Evolutionary conservation across 345 rosid genomes (phyloP).

Genomic region (Populus davidiana): DNA sequence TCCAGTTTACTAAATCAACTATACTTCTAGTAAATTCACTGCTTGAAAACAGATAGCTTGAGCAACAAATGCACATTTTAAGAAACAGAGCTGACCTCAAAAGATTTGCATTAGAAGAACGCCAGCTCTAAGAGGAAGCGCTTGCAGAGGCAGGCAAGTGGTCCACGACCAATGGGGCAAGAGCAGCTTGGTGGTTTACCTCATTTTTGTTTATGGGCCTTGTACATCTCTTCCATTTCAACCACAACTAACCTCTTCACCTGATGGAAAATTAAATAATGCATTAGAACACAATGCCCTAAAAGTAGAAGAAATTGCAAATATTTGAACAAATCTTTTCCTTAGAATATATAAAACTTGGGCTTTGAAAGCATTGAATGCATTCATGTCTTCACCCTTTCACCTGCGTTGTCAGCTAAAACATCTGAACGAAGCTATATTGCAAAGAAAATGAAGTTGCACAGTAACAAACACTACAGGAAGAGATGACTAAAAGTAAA

Average conservation of each 20-base stretch:
- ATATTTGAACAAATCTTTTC: neutral
- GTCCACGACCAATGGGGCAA: slow-evolving; percentile 54
- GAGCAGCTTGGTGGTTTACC: slow-evolving; percentile 52
- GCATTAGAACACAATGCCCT: neutral
- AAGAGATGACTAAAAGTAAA: no score
- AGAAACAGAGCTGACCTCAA: slow-evolving; percentile 17
- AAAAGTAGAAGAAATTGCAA: neutral
- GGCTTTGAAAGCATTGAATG: slow-evolving; percentile 73
- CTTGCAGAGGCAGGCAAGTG: slow-evolving; percentile 43
- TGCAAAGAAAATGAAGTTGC: neutral
- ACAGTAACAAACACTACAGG: neutral
- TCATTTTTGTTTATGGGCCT: slow-evolving; percentile 62
- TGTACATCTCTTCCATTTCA: slow-evolving; percentile 74
- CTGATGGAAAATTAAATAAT: slow-evolving; percentile 20
- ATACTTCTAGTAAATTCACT: neutral
- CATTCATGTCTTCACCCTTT: slow-evolving; percentile 45
- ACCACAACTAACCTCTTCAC: slow-evolving; percentile 72
- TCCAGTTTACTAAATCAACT: neutral
- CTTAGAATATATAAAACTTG: slow-evolving; percentile 39
- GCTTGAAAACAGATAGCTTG: neutral
- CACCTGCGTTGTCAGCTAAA: neutral
- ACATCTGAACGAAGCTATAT: neutral
- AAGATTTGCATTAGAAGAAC: slow-evolving; percentile 1
- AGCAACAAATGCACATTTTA: neutral
- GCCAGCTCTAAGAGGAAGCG: slow-evolving; percentile 25